These are phyloP conservation scores for Colletotrichum melonis DNA, from an alignment of 2,329 filamentous ascomycete species.

Conservation along the genomic window DNA sequence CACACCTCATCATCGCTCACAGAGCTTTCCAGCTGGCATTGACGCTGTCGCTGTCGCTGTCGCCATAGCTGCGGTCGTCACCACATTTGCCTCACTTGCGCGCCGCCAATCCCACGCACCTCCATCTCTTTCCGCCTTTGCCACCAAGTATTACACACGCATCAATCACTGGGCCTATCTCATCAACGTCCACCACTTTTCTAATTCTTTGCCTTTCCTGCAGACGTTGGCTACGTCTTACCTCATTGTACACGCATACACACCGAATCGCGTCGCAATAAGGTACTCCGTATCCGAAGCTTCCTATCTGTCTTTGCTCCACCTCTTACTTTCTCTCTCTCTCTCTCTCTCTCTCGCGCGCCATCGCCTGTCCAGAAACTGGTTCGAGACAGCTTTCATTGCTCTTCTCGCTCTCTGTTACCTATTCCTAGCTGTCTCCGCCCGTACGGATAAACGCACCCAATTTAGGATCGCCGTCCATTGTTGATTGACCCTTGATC, in stretches of 20 bases:
- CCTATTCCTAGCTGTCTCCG: neutral
- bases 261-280: neutral
- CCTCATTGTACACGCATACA: neutral
- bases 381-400: neutral
- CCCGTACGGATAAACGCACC: neutral
- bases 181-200: neutral
- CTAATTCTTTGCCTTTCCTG: neutral
- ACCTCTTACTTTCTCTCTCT: neutral
- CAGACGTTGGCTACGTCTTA: neutral
- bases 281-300: neutral
- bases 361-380: neutral
- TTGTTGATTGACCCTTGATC: constrained; percentile 1
- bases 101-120: neutral
- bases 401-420: neutral
- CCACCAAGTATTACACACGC: neutral
- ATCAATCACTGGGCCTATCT: neutral
- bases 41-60: neutral
- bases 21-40: neutral
- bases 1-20: neutral
- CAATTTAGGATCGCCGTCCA: constrained; percentile 9
- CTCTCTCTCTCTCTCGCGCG: too few species aligned
- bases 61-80: neutral
- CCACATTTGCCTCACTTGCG: neutral
- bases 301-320: neutral
- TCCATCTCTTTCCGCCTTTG: neutral